Evolutionary conservation across 2,329 filamentous ascomycete species (phyloP).

Genomic region (Clarireedia homoeocarpa): DNA sequence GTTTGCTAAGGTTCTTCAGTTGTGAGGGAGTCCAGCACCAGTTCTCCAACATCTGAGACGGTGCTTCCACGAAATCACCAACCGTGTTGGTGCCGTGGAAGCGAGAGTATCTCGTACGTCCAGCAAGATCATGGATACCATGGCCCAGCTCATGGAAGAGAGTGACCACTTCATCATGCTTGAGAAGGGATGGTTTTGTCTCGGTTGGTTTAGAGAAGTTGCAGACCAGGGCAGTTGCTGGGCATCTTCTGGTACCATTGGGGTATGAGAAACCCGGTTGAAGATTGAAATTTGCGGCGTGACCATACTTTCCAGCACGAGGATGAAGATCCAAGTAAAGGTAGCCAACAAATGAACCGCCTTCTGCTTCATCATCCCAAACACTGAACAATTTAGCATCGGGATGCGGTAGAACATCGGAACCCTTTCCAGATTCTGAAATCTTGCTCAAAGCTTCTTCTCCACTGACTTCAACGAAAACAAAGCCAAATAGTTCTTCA

Average conservation of each 20-base stretch:
- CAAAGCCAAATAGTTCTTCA: constrained; percentile 71
- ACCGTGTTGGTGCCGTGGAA: constrained; percentile 62
- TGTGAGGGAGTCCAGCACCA: constrained; percentile 66
- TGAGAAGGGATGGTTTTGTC: constrained; percentile 69
- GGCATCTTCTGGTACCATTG: constrained; percentile 65
- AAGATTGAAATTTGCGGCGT: constrained; percentile 78
- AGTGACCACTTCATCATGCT: constrained; percentile 76
- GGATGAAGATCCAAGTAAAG: constrained; percentile 78
- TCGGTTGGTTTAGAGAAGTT: constrained; percentile 77
- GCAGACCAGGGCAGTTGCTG: constrained; percentile 73
- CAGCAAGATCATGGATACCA: constrained; percentile 62
- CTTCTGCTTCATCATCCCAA: constrained; percentile 68
- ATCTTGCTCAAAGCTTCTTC: constrained; percentile 42
- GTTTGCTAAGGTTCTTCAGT: constrained; percentile 59
- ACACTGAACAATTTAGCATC: constrained; percentile 79
- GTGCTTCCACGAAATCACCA: constrained; percentile 63
- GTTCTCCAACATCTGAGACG: constrained; percentile 67
- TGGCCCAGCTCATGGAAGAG: constrained; percentile 73
- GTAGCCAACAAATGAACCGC: constrained; percentile 69
- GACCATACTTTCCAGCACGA: constrained; percentile 73
- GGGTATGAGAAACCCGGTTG: constrained; percentile 61
- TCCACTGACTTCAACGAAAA: constrained; percentile 64
- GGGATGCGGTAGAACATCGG: constrained; percentile 65
- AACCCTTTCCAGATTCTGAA: constrained; percentile 23
- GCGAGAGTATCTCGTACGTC: constrained; percentile 52